Base-by-base conservation (phyloP, 192 early-diverging fungal species). In the Helicostylum pulchrum region DNA sequence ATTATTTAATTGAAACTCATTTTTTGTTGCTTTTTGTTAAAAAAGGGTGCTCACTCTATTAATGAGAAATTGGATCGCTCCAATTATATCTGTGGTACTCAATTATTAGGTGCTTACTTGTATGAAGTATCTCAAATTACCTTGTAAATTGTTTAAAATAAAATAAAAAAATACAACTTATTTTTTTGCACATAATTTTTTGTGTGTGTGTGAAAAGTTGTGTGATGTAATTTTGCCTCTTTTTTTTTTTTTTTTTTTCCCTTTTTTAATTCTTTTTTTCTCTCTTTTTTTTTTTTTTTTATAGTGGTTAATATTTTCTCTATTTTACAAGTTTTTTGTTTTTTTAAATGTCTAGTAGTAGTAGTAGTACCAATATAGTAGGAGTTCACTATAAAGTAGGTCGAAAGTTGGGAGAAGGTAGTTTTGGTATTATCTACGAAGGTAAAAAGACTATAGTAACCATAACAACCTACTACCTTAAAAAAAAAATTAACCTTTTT, bases 401-500 rank as follows among this genome's bases (percentile, higher is more conserved):
- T 36, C 91, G 88, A 76, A 94, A 93, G 79, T 92, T 99, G 78
- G 97, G 95, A 21, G 95, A 97, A 74, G 97, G 97, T 39, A 92
- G 90, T 71, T 99, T 99, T 86, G 97, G 97, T 46, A 90, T 96
- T 77, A 95, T 99, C 66, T 99, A 96, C 75, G 94, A 99, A 88
- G 97, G 96, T 93, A 75, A 73, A 66, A 62, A 50, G 7, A 39
- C 5, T 9, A 39, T 9, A 39, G 26, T 26, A 26, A 26, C 26
- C 26, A 26, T 26, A 26, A 26, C 26, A 39, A 51, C 12, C 19
- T 32, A 52, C n/a, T n/a, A n/a, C n/a, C n/a, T n/a, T n/a, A 48
- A 21, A 17, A 32, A 26, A 1, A 20, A 11, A 53, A 30, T 17
- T 42, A 19, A 34, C 17, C 5, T 55, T 39, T 17, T 12, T 34